Evolutionary conservation across 352 stramenopile species (phyloP), one percentile per base, ranked within the genome.

Genomic region (Pythium rhizo-oryzae): DNA sequence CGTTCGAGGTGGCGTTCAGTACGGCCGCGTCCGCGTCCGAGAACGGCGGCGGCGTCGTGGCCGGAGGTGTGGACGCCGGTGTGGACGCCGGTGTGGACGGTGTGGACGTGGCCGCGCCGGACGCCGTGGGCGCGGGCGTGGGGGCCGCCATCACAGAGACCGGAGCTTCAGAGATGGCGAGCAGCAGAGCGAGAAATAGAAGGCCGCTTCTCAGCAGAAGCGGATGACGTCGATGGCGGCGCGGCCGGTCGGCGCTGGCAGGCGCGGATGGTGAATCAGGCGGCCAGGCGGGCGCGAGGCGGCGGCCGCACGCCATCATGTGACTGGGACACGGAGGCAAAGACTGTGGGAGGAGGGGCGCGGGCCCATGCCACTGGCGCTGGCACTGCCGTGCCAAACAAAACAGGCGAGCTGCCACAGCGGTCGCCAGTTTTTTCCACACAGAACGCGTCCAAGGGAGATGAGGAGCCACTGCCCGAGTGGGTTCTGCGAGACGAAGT

Each of bases 221-320:
- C n/a, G 15, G 57, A 19, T 54, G 57, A 41, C 12, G 37, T 28
- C 21, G 44, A 15, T 16, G 35, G 35, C 35, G 35, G 4, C 8
- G 43, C 41, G 24, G 37, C 24, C 19, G 43, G 12, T 49, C 16
- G 37, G 55, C 37, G 54, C 37, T 23, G 43, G 19, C 54, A 50
- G 47, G 25, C 28, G 28, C 35, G 23, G 54, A 16, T 8, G 23
- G 52, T 33, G 39, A 62, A 62, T 52, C 55, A 41, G 57, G 43
- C 57, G 39, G n/a, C n/a, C n/a, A n/a, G n/a, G n/a, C n/a, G n/a
- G n/a, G 24, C 19, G 19, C 19, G n/a, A 16, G n/a, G 19, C 57
- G 43, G 57, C 57, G n/a, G 19, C 57, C 57, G 57, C 57, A 46
- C 57, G 43, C 57, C 57, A 63, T 63, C 57, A 51, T 63, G 43